Base-by-base conservation (phyloP, 2,329 filamentous ascomycete genomes). In the Chaetothyriales sp. region DNA sequence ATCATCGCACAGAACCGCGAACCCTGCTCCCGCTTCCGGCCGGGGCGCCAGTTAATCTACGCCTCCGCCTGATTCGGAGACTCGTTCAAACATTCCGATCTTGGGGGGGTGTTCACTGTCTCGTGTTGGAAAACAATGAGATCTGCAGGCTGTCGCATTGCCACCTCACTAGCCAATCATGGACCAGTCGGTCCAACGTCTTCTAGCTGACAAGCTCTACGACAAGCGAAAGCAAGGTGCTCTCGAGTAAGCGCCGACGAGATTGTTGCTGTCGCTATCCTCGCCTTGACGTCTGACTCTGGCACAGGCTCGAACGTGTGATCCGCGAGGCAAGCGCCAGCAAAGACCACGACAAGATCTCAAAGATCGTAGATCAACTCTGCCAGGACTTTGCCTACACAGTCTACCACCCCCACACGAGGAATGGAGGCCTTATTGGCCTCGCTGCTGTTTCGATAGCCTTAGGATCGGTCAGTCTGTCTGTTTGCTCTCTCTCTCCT, bases 321-420 rank as follows among this genome's bases (percentile, higher is more conserved):
- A 92, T 98, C 63, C 85, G 92, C 58, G 88, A 95, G 65, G 80
- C 89, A 22, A 82, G 87, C 55, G 79, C 79, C 47, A 77, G 74
- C 61, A 83, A 84, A 64, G 87, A 97, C 64, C 83, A 88, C 63
- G 81, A 85, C 51, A 80, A 78, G 62, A 89, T 98, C 60, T 79
- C 83, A 61, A 85, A 83, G 63, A 90, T 97, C 52, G 87, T 98
- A 54, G 86, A 95, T 63, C 90, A 98, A 73, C 82, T 98, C 55
- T 95, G 89, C 69, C 89, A 95, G 66, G 92, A 98, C 62, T 98
- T 90, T 72, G 92, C 92, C 48, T 98, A 97, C 68, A 89, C 90
- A 45, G 89, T 95, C 44, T 89, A 98, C 68, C 89, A 95, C 65
- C 89, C 92, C 50, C 89, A 98, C 73, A 90, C 92, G 49, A 78